Evolutionary conservation across 108 stramenopile species (phyloP), one percentile per base, ranked within the genome.

Genomic region (Fragilariopsis cylindrus): DNA sequence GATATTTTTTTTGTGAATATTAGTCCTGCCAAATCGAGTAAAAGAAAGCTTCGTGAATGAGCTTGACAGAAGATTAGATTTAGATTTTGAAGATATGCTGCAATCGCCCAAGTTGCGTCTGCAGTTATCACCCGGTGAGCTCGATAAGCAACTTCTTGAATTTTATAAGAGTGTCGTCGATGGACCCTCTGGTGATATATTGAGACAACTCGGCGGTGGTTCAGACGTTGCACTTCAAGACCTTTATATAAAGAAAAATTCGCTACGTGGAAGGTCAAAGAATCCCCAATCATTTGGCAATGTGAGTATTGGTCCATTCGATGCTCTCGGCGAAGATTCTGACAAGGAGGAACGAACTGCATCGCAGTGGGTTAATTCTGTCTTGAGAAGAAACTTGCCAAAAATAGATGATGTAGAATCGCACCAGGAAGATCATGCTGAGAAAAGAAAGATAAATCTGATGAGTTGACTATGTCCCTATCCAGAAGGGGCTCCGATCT

Each of bases 61-160:
- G 57, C 85, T 95, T 3, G 86, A 90, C 69, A 92, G 89, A 71
- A 79, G 87, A 12, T 78, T 95, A n/a, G 91, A 95, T 69, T 64
- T 95, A 3, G 90, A 96, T 76, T 78, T 96, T 65, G 92, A 93
- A 43, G 77, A 77, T 54, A 74, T 93, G 5, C 74, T 93, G 2
- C 69, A 81, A 6, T 89, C 90, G 41, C 92, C 92, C 21, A 92
- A 92, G 60, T 70, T 96, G 64, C 75, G 81, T 4, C 76, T 95
- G 4, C 77, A 91, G 68, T 74, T 95, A 21, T 95, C 94, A n/a
- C 91, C 94, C n/a, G 94, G 89, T 48, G 91, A 95, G 76, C 82
- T 95, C 50, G 94, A 95, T 71, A 88, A 88, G 57, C 76, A 79
- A 7, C 81, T 92, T 4, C 79, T 95, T 7, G 89, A 91, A 47